Evolutionary conservation across 345 rosid genomes (phyloP).

Genomic region (Eutrema heterophyllum): DNA sequence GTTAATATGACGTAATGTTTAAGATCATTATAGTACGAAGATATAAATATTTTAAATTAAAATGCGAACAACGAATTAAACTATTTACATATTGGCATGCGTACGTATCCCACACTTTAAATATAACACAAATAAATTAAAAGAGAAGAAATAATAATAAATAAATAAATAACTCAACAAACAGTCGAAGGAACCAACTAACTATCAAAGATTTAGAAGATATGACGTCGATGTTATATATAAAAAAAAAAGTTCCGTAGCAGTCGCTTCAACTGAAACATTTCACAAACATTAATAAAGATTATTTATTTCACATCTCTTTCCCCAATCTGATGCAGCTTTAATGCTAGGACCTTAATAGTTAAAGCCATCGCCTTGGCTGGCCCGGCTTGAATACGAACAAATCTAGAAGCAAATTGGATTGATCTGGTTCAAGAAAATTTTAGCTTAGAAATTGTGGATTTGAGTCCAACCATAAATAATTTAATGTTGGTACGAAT

Average conservation of each 20-base stretch:
- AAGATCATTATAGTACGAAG: not conserved
- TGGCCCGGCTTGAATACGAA: slow-evolving; percentile 15
- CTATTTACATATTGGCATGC: not conserved
- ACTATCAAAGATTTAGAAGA: slow-evolving; percentile 16
- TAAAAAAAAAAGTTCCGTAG: not conserved
- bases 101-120: not conserved
- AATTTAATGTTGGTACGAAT: not conserved
- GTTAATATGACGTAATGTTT: not conserved
- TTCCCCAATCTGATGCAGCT: slow-evolving; percentile 6
- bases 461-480: not conserved
- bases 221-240: slow-evolving; percentile 6
- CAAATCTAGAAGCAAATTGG: slow-evolving; percentile 7
- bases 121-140: not conserved
- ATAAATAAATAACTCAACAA: not conserved
- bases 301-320: not conserved
- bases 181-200: slow-evolving; percentile 27
- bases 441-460: not conserved
- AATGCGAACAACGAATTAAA: not conserved
- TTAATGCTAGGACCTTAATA: slow-evolving; percentile 21
- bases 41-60: not conserved
- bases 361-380: slow-evolving; percentile 17
- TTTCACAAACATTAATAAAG: not conserved
- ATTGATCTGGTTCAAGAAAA: not conserved
- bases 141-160: not conserved
- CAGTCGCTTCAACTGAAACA: slow-evolving; percentile 19